A percentile compares a stretch with the other conserved stretches of the same genome.
phyloP scores from a whole-genome alignment of 441 rosid species.

The Eutrema salsugineum region DNA sequence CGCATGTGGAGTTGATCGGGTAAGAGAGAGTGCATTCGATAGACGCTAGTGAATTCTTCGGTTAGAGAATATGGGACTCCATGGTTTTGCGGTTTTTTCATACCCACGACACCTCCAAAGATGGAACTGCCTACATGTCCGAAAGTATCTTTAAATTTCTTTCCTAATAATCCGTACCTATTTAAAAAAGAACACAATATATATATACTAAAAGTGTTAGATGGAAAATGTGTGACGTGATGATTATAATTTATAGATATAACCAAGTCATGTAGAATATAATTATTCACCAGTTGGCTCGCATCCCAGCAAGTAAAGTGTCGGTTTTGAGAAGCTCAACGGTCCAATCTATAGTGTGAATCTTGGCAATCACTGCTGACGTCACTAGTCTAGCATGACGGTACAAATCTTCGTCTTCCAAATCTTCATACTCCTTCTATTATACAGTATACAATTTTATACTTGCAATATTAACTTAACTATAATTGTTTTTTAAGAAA shows the following conservation, averaged over 20 bases:
- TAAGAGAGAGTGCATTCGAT: constrained; percentile 67
- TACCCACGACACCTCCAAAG: constrained; percentile 62
- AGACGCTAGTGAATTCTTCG: constrained; percentile 77
- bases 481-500: too few species aligned
- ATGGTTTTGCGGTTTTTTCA: constrained; percentile 53
- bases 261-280: too few species aligned
- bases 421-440: constrained; percentile 29
- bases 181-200: background rate
- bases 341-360: constrained; percentile 90
- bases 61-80: constrained; percentile 78
- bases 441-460: background rate
- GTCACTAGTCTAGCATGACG: constrained; percentile 68
- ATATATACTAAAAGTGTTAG: background rate
- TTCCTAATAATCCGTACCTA: constrained; percentile 70
- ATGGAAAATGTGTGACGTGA: background rate
- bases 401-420: constrained; percentile 61
- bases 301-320: constrained; percentile 66
- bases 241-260: background rate
- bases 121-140: constrained; percentile 53
- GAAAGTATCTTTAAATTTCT: constrained; percentile 64
- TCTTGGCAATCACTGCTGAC: constrained; percentile 76
- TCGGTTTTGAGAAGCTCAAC: constrained; percentile 74
- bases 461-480: too few species aligned
- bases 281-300: constrained; percentile 42
- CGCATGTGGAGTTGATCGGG: constrained; percentile 55